A percentile compares a stretch with the other conserved stretches of the same genome.
Conservation (phyloP, 2,329 filamentous ascomycete genomes). For the Venturia nashicola region DNA sequence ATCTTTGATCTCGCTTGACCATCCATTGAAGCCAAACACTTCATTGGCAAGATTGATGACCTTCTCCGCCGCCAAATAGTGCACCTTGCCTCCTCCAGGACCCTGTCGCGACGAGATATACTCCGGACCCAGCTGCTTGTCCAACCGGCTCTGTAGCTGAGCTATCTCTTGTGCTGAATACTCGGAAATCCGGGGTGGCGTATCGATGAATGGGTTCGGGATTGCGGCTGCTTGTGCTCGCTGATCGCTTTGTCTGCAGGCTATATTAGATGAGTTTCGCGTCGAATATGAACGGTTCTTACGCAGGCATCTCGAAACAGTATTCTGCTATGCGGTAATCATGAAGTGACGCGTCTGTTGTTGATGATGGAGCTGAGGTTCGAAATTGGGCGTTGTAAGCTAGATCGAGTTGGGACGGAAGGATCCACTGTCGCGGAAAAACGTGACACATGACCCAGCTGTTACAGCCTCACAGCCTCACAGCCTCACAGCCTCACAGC, state of each 20-base stretch:
- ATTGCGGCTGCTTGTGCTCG: constrained; percentile 15
- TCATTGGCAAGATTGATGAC: constrained; percentile 91
- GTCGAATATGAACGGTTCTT: neutral
- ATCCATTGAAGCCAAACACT: constrained; percentile 94
- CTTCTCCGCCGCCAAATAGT: constrained; percentile 94
- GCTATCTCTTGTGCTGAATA: constrained; percentile 89
- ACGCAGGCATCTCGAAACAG: neutral
- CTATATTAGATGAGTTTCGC: neutral
- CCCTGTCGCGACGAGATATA: constrained; percentile 83
- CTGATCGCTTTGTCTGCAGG: constrained; percentile 4
- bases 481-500: neutral
- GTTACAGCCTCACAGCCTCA: neutral
- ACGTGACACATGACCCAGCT: neutral
- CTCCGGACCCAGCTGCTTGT: constrained; percentile 90
- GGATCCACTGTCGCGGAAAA: neutral
- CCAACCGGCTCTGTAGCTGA: constrained; percentile 70
- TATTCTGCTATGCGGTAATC: neutral
- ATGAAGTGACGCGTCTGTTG: neutral
- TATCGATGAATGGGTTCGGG: constrained; percentile 72
- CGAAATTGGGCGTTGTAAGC: neutral
- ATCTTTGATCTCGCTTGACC: constrained; percentile 92
- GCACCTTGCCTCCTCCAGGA: constrained; percentile 72
- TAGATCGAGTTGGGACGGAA: neutral
- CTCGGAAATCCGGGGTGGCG: constrained; percentile 53
- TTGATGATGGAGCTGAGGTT: neutral